These are phyloP conservation scores for Globisporangium camurandrum DNA, from an alignment of 352 stramenopile genomes.

Conservation along the genomic window DNA sequence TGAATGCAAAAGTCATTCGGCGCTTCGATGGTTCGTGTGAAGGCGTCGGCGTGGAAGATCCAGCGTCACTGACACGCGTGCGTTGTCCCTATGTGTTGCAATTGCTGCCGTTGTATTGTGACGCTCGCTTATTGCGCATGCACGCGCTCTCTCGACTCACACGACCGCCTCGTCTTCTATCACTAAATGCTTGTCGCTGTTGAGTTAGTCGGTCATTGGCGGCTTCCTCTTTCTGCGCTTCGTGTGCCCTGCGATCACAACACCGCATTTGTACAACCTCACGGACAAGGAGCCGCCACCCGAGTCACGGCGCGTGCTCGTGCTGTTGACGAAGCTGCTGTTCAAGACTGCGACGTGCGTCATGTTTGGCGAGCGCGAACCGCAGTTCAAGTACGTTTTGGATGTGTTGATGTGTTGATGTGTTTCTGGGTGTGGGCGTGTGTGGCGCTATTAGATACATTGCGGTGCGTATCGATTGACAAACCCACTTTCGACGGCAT, in stretches of 20 bases:
- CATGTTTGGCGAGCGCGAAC: slow-evolving; percentile 77
- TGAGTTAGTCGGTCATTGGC: slow-evolving; percentile 66
- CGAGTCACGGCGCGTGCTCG: slow-evolving; percentile 74
- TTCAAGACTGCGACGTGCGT: slow-evolving; percentile 86
- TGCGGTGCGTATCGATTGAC: too few species aligned
- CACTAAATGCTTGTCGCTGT: too few species aligned
- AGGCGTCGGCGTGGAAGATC: slow-evolving; percentile 46
- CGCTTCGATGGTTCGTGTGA: slow-evolving; percentile 61
- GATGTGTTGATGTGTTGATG: too few species aligned
- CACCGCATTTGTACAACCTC: slow-evolving; percentile 77
- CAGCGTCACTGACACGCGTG: slow-evolving; percentile 46
- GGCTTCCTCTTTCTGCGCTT: slow-evolving; percentile 86
- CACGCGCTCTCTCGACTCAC: too few species aligned
- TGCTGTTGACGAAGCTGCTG: slow-evolving; percentile 82
- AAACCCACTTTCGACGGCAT: too few species aligned
- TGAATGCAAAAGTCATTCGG: slow-evolving; percentile 64
- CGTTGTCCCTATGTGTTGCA: slow-evolving; percentile 1
- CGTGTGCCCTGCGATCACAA: slow-evolving; percentile 84
- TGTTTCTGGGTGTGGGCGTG: too few species aligned
- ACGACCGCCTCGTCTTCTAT: too few species aligned
- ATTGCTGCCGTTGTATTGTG: not conserved
- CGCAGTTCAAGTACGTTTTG: slow-evolving; percentile 59
- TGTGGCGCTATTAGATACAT: too few species aligned
- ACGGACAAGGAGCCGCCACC: slow-evolving; percentile 58
- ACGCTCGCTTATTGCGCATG: too few species aligned